Base-by-base conservation (phyloP, 2,329 filamentous ascomycete genomes). In the Ophiocordyceps sinensis region DNA sequence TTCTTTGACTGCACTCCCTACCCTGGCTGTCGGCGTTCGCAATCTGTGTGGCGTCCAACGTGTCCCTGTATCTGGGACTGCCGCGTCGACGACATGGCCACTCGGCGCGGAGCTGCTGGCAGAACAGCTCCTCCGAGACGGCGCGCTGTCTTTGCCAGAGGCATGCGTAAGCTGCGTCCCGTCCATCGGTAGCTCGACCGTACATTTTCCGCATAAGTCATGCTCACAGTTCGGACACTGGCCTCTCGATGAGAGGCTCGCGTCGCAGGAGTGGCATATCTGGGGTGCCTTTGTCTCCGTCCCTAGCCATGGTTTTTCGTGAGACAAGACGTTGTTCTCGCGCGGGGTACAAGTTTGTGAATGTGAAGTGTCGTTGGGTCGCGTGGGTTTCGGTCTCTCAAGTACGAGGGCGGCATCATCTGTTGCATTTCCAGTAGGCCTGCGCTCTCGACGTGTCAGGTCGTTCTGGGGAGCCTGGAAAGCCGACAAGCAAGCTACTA, bases 151-250 rank as follows among this genome's bases (percentile, higher is more conserved):
- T 12, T 10, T 26, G n/a, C 39, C 19, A 3, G 15, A 17, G 32
- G n/a, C n/a, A 15, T 34, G 32, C 8, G 8, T 15, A 15, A 9
- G 8, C 14, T 9, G 13, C 8, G 14, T 17, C 8, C 17, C 32
- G 15, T 34, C 32, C 8, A 9, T 15, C 15, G 45, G 41, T n/a
- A 60, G 43, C 39, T 66, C 59, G 36, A 57, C 60, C 9, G 52
- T 56, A 46, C 71, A 75, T 41, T 65, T 65, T 28, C 54, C 45
- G 47, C 71, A 76, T 14, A 71, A 62, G 10, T 58, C 61, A 50
- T 76, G 73, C 1, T 67, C 68, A 47, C 72, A 76, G 35, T 61
- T 61, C 28, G 57, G 51, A 47, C 71, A 76, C 37, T 59, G 59
- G 9, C 55, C 55, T 28, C 58, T 55, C 12, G 58, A 54, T 36